Conservation (phyloP, 179 eudicot species). For the Beta lomatogona region DNA sequence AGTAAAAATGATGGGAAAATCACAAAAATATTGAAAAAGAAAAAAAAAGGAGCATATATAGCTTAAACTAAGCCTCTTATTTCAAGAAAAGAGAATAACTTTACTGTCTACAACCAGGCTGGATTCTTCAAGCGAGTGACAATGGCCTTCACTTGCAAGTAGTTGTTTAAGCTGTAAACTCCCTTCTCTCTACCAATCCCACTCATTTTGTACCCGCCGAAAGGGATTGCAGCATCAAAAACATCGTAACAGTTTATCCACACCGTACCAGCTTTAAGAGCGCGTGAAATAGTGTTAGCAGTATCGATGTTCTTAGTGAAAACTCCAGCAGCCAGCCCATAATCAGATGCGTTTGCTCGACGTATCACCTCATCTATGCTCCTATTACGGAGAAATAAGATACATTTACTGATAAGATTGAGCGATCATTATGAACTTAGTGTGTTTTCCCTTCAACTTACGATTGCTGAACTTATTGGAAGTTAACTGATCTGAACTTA, state of each 20-base stretch:
- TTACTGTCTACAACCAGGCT: slow-evolving; percentile 50
- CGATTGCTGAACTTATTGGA: too few relatives aligned
- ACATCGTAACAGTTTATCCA: slow-evolving; percentile 70
- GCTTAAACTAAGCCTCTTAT: slow-evolving; percentile 14
- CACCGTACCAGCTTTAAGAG: slow-evolving; percentile 64
- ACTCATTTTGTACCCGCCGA: slow-evolving; percentile 81
- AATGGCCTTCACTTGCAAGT: slow-evolving; percentile 78
- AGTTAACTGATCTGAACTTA: too few relatives aligned
- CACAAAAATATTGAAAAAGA: too few relatives aligned
- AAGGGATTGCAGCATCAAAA: slow-evolving; percentile 73
- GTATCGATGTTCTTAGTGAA: slow-evolving; percentile 65
- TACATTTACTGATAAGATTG: neutral
- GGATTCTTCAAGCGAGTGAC: slow-evolving; percentile 69
- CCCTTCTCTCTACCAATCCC: slow-evolving; percentile 84
- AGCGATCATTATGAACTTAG: neutral
- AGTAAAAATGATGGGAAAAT: too few relatives aligned
- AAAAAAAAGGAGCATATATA: neutral
- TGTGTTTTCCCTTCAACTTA: too few relatives aligned
- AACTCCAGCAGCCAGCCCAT: slow-evolving; percentile 77
- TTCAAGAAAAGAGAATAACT: neutral
- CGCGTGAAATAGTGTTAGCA: slow-evolving; percentile 65
- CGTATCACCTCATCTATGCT: slow-evolving; percentile 54
- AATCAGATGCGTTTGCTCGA: slow-evolving; percentile 55
- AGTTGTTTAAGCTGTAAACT: slow-evolving; percentile 54
- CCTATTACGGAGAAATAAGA: slow-evolving; percentile 30